Evolutionary conservation across 768 basidiomycete species (phyloP).

Genomic region (Trametes gibbosa): DNA sequence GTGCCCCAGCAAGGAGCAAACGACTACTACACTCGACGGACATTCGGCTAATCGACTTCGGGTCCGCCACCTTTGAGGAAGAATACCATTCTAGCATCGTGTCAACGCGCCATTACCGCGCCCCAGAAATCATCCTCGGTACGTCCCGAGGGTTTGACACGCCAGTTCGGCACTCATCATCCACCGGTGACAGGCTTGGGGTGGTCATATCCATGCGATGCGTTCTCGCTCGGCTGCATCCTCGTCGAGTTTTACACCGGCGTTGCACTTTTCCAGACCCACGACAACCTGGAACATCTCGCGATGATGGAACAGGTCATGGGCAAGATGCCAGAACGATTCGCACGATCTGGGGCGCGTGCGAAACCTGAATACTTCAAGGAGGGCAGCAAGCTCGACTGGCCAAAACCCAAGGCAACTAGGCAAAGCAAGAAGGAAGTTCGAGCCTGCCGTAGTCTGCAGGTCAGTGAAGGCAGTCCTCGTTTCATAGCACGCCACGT

Average conservation of each 20-base stretch:
- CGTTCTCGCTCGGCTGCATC: constrained; percentile 97
- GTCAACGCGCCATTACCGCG: constrained; percentile 96
- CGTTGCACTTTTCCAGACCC: constrained; percentile 97
- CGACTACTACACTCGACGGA: constrained; percentile 83
- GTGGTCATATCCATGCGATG: constrained; percentile 98
- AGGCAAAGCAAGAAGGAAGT: constrained; percentile 95
- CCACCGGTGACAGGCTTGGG: constrained; percentile 65
- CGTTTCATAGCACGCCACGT: not conserved
- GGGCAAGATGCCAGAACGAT: constrained; percentile 93
- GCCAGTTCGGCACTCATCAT: constrained; percentile 2
- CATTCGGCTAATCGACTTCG: constrained; percentile 97
- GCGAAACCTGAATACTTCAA: constrained; percentile 94
- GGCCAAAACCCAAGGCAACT: constrained; percentile 85
- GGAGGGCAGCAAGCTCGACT: constrained; percentile 80
- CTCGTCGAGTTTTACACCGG: constrained; percentile 98
- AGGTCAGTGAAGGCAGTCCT: constrained; percentile 45
- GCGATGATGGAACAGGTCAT: constrained; percentile 99
- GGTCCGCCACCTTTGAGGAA: constrained; percentile 95
- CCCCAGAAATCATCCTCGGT: constrained; percentile 99
- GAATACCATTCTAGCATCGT: constrained; percentile 99
- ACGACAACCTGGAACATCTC: constrained; percentile 97
- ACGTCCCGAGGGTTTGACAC: not conserved
- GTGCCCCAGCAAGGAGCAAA: constrained; percentile 64
- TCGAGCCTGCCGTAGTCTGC: constrained; percentile 71
- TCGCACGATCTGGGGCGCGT: constrained; percentile 69